Percentiles rank a stretch among this genome's conserved stretches.
phyloP scores from a whole-genome alignment of 192 early-diverging fungal species.

The Coemansia sp. region DNA sequence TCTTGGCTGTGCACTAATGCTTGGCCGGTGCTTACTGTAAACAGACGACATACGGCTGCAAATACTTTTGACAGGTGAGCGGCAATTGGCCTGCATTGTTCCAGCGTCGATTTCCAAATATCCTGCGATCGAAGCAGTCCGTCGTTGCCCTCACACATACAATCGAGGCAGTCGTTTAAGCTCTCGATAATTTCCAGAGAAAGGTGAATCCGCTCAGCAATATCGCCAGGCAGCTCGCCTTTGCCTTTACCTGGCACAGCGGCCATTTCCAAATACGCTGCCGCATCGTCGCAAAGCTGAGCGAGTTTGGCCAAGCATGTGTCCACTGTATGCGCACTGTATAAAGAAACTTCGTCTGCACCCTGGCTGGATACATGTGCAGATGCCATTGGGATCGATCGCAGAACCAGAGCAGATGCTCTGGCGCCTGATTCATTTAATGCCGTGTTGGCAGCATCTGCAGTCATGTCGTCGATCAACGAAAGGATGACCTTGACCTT shows the following conservation, averaged over 20 bases:
- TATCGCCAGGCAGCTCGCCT: not conserved
- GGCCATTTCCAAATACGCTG: slow-evolving; percentile 5
- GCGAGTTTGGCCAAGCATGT: slow-evolving; percentile 22
- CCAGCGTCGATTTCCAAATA: slow-evolving; percentile 40
- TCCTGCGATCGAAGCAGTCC: slow-evolving; percentile 24
- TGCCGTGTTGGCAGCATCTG: not conserved
- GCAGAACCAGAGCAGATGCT: slow-evolving; percentile 12
- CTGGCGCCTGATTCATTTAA: slow-evolving; percentile 28
- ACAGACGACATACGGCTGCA: slow-evolving; percentile 21
- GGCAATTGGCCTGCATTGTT: slow-evolving; percentile 26
- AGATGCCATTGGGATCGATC: slow-evolving; percentile 13
- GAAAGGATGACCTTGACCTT: slow-evolving; percentile 13
- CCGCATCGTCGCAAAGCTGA: slow-evolving; percentile 16
- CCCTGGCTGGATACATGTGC: slow-evolving; percentile 33
- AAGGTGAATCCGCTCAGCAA: slow-evolving; percentile 4
- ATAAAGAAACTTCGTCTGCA: slow-evolving; percentile 3
- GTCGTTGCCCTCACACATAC: slow-evolving; percentile 18
- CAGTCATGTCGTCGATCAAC: slow-evolving; percentile 18
- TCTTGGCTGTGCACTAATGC: slow-evolving; percentile 4
- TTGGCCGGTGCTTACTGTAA: slow-evolving; percentile 8
- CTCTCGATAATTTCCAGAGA: slow-evolving; percentile 6
- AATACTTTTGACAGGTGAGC: slow-evolving; percentile 26
- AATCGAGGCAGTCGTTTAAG: slow-evolving; percentile 10
- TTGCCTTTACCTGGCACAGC: not conserved
- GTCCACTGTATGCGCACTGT: slow-evolving; percentile 28